phyloP scores from a whole-genome alignment of 768 basidiomycete species.

The Suillus subaureus region DNA sequence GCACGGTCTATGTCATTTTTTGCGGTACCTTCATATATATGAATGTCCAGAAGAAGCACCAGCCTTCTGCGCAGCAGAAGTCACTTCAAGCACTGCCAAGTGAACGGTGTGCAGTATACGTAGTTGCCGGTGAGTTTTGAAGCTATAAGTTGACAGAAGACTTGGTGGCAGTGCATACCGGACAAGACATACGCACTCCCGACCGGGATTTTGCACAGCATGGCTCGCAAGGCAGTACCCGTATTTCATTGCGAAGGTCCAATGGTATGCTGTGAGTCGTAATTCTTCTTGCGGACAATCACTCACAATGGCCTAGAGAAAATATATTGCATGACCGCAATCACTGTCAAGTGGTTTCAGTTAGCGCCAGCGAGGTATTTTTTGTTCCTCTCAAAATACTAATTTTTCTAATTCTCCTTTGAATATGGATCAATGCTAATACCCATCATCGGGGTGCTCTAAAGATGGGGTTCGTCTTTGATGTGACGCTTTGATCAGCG shows the following conservation, averaged over 20 bases:
- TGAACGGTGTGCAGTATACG: background rate
- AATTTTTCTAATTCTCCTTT: background rate
- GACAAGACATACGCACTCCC: background rate
- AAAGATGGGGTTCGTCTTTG: background rate
- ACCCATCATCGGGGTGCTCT: background rate
- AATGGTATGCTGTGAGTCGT: background rate
- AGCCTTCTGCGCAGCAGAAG: constrained; percentile 1
- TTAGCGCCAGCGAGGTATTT: background rate
- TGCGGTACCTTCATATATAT: background rate
- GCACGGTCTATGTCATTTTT: background rate
- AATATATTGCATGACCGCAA: background rate
- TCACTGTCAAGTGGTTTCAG: background rate
- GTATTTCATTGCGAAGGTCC: background rate
- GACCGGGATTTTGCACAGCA: background rate
- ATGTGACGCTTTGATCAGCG: background rate
- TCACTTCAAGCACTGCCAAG: background rate
- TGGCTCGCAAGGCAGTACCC: background rate
- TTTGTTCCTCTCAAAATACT: background rate
- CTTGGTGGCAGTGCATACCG: background rate
- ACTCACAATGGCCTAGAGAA: background rate
- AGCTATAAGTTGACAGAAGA: background rate
- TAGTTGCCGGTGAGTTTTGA: background rate
- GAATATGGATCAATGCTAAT: background rate
- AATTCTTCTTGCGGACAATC: background rate
- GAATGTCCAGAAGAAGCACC: background rate